Evolutionary conservation across 768 basidiomycete species (phyloP).

Genomic region (Gelatoporia subvermispora): DNA sequence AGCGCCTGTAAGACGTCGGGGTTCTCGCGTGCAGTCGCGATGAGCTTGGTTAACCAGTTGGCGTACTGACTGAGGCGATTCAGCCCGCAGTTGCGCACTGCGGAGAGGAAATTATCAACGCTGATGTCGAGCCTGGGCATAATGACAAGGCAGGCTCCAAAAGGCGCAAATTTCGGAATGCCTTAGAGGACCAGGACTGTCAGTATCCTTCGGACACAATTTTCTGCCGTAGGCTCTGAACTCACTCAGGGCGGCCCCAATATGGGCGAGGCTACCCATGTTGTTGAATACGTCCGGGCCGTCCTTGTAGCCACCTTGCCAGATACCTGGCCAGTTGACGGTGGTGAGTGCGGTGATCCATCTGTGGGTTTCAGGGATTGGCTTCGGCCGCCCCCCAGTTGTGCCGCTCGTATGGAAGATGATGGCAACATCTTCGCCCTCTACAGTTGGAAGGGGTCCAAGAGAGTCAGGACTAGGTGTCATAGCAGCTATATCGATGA

Average conservation of each 20-base stretch:
- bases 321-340: slow-evolving; percentile 8
- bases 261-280: slow-evolving; percentile 14
- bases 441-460: too few species aligned
- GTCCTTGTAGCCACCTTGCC: slow-evolving; percentile 7
- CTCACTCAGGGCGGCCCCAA: slow-evolving; percentile 11
- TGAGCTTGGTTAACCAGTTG: slow-evolving; percentile 14
- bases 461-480: too few species aligned
- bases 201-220: too few species aligned
- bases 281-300: slow-evolving; percentile 13
- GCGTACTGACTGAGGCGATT: slow-evolving; percentile 15
- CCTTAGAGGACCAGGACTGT: not conserved
- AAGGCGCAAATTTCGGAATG: slow-evolving; percentile 6
- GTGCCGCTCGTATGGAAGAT: slow-evolving; percentile 27
- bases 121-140: slow-evolving; percentile 12
- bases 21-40: slow-evolving; percentile 9
- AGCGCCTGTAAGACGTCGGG: slow-evolving; percentile 10
- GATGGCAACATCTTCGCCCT: slow-evolving; percentile 19
- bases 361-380: slow-evolving; percentile 19
- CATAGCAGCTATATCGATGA: too few species aligned
- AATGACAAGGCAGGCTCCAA: slow-evolving; percentile 9
- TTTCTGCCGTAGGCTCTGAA: too few species aligned
- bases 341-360: slow-evolving; percentile 9
- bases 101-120: slow-evolving; percentile 11
- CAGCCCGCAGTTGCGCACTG: slow-evolving; percentile 14
- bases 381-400: slow-evolving; percentile 23